These are phyloP conservation scores for Lepraria neglecta DNA, from an alignment of 495 filamentous ascomycete genomes.

Conservation along the genomic window DNA sequence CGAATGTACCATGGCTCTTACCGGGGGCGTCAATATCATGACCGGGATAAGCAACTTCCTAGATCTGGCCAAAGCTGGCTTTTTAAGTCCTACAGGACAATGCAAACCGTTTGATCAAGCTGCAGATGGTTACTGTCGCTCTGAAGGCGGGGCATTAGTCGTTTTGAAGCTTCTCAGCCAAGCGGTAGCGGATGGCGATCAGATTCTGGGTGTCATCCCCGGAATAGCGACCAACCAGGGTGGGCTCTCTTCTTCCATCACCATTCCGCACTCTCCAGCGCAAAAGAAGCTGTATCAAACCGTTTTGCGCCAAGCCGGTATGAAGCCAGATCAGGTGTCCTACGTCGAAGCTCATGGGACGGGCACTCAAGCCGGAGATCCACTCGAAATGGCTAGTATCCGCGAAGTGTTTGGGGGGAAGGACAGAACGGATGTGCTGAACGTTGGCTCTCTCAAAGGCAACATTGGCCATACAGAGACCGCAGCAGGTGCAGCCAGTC, in stretches of 20 bases:
- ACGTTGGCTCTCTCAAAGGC: slow-evolving; percentile 37
- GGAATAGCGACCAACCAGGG: slow-evolving; percentile 60
- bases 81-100: slow-evolving; percentile 38
- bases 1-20: slow-evolving; percentile 36
- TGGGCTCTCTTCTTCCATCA: slow-evolving; percentile 54
- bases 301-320: slow-evolving; percentile 6
- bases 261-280: slow-evolving; percentile 33
- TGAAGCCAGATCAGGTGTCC: slow-evolving; percentile 23
- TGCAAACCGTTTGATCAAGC: slow-evolving; percentile 68
- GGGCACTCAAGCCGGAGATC: slow-evolving; percentile 33
- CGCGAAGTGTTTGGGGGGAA: slow-evolving; percentile 32
- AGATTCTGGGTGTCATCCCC: slow-evolving; percentile 56
- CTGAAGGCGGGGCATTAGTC: slow-evolving; percentile 58
- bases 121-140: slow-evolving; percentile 70
- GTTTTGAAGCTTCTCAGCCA: slow-evolving; percentile 60
- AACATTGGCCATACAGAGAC: slow-evolving; percentile 41
- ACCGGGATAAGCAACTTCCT: slow-evolving; percentile 33
- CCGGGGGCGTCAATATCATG: slow-evolving; percentile 40
- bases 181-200: slow-evolving; percentile 56
- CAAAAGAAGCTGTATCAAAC: slow-evolving; percentile 25
- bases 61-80: slow-evolving; percentile 35
- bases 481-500: slow-evolving; percentile 29
- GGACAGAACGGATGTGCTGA: slow-evolving; percentile 33
- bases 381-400: slow-evolving; percentile 35
- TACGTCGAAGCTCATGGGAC: slow-evolving; percentile 42